Evolutionary conservation across 106 monocot genomes (phyloP).

Genomic region (Acorus gramineus): DNA sequence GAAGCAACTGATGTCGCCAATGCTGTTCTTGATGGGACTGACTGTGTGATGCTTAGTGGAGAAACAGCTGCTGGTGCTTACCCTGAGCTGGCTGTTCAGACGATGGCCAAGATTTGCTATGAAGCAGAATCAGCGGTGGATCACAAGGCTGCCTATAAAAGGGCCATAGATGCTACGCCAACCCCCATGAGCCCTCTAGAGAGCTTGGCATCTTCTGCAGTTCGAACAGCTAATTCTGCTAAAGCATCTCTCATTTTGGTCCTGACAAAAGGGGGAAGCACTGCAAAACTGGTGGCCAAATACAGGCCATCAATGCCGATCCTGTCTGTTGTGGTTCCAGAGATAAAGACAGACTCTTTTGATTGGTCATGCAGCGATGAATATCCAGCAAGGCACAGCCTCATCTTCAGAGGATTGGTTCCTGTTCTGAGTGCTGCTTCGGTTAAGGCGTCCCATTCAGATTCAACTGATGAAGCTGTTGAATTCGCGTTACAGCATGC

Average conservation of each 20-base stretch:
- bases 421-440: constrained; percentile 47
- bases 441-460: constrained; percentile 46
- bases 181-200: constrained; percentile 63
- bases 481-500: constrained; percentile 40
- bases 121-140: constrained; percentile 51
- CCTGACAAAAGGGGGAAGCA: constrained; percentile 58
- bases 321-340: constrained; percentile 59
- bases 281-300: constrained; percentile 64
- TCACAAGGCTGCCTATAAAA: constrained; percentile 42
- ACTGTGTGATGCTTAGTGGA: constrained; percentile 56
- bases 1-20: constrained; percentile 55
- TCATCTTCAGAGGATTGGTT: constrained; percentile 58
- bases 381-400: constrained; percentile 48
- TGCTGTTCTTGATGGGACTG: constrained; percentile 55
- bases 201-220: constrained; percentile 68
- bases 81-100: constrained; percentile 62
- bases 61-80: constrained; percentile 75
- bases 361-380: constrained; percentile 66
- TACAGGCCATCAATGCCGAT: constrained; percentile 64
- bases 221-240: constrained; percentile 38
- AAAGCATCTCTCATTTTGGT: constrained; percentile 63
- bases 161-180: constrained; percentile 30
- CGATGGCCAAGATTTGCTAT: constrained; percentile 63
- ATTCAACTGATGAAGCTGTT: constrained; percentile 57
- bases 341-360: constrained; percentile 39